Percentiles rank a stretch among this genome's conserved stretches.
Evolutionary conservation across 2,329 filamentous ascomycete species (phyloP).

Genomic region (Paradendryphiella salina): DNA sequence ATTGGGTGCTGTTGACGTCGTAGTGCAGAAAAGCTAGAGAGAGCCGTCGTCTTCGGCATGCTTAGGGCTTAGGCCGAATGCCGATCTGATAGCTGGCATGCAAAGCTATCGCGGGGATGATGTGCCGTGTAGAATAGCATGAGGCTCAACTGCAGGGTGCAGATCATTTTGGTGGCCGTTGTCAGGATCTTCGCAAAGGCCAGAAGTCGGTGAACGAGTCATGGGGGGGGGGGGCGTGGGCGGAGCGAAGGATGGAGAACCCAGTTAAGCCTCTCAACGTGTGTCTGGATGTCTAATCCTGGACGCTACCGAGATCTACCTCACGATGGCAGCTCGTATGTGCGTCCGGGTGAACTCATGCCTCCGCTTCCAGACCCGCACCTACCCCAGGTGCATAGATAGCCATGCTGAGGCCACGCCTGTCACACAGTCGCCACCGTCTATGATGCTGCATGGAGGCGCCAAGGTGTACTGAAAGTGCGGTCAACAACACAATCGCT

Average conservation of each 20-base stretch:
- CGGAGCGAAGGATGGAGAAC: not conserved
- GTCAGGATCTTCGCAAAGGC: constrained; percentile 1
- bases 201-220: constrained; percentile 17
- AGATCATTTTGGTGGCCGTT: constrained; percentile 18
- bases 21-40: constrained; percentile 5
- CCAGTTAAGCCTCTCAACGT: constrained; percentile 1
- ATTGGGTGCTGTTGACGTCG: constrained; percentile 7
- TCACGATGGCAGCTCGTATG: not conserved
- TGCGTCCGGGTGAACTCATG: not conserved
- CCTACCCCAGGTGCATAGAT: constrained; percentile 7
- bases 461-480: not conserved
- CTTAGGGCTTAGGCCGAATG: constrained; percentile 1
- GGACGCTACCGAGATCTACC: not conserved
- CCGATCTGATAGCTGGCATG: constrained; percentile 8
- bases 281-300: not conserved
- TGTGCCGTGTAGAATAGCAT: constrained; percentile 9
- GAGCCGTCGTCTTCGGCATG: constrained; percentile 3
- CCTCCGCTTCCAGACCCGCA: constrained; percentile 2
- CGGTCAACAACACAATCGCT: constrained; percentile 4
- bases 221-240: constrained; percentile 3
- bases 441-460: not conserved
- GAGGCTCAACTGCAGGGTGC: constrained; percentile 12
- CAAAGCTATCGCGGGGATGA: constrained; percentile 11
- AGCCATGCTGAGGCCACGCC: constrained; percentile 3
- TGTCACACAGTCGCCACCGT: constrained; percentile 6